Base-by-base conservation (phyloP, 495 filamentous ascomycete genomes). In the Penicillium desertorum region DNA sequence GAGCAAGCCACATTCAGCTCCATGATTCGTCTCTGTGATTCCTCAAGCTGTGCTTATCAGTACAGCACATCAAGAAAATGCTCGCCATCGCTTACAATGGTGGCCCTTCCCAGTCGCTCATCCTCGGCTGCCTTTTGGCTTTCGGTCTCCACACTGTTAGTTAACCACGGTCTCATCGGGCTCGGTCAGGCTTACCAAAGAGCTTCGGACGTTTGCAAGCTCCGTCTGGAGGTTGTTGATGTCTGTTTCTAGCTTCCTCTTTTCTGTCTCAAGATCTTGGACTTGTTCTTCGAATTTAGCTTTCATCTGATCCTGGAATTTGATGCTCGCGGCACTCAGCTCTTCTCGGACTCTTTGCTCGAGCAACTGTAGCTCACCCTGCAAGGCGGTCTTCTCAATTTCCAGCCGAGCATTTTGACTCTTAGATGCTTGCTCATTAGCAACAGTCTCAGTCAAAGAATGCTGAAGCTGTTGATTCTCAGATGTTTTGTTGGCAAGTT, bases 291-390 rank as follows among this genome's bases (percentile, higher is more conserved):
- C 63, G 20, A 66, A 70, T 17, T 51, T 59, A 7, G 57, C 58
- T 34, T 55, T 62, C 30, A 57, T 58, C 27, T 67, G 58, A 19
- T 66, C 62, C 23, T 56, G 63, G 10, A 58, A 45, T 29, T 57
- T 34, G n/a, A 57, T 47, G 37, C 57, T 62, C 4, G 62, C 66
- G 32, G 58, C 64, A 5, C 42, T 56, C 19, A 72, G 23, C 22
- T 73, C 66, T 22, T 71, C 62, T 16, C 63, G 66, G 17, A 69
- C 45, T 17, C 52, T 64, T 11, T 37, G 54, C 25, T 71, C 72
- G 8, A 57, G 46, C 1, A 51, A 19, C 30, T 61, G 48, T 10
- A 65, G 27, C 27, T 67, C 60, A 12, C 65, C 61, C 29, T 59
- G 45, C 49, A 75, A 52, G 1, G 54, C 51, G 8, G 45, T 50